Base-by-base conservation (phyloP, 768 basidiomycete genomes). In the Russula sp. region DNA sequence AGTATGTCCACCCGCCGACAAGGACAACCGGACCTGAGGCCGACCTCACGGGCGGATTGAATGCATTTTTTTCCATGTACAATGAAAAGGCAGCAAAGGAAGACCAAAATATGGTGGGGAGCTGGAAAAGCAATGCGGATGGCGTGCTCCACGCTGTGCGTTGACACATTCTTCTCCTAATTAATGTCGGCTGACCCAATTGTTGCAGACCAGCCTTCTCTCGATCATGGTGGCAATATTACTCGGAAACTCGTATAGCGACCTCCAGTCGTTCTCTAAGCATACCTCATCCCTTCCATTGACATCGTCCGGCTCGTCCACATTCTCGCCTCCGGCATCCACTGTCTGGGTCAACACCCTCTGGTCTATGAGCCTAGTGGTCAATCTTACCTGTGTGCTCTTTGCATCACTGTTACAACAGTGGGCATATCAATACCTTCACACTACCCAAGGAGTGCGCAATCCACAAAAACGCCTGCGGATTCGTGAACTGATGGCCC, bases 51-150 rank as follows among this genome's bases (percentile, higher is more conserved):
- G 51, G 54, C 8, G 51, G 57, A 14, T 59, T 57, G 9, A 47
- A 59, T 27, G 14, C 40, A 3, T 31, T 59, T 11, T 63, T 63
- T 16, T 55, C 53, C 10, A 42, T 63, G 52, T 63, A 59, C 53
- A 59, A 63, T 8, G 52, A 55, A 4, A 54, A 49, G 20, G 32
- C 57, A 4, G 53, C 31, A 10, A 57, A 27, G 13, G 22, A 42
- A 42, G 63, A 63, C 27, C 39, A 10, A 31, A 63, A 53, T 35
- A n/a, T 54, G 62, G 57, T 44, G 9, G 45, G 39, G 51, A 58
- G 42, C n/a, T 59, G 63, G 62, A 55, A 32, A 32, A 47, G 49
- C 10, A 52, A 55, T 11, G 63, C 63, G 11, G 40, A 63, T 7
- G 57, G 31, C 4, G 14, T 63, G 8, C 45, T 47, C 45, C 53